Percentiles rank a stretch among this genome's conserved stretches.
Evolutionary conservation across 2,329 filamentous ascomycete genomes (phyloP).

Genomic region (Aspergillus pseudonomiae): DNA sequence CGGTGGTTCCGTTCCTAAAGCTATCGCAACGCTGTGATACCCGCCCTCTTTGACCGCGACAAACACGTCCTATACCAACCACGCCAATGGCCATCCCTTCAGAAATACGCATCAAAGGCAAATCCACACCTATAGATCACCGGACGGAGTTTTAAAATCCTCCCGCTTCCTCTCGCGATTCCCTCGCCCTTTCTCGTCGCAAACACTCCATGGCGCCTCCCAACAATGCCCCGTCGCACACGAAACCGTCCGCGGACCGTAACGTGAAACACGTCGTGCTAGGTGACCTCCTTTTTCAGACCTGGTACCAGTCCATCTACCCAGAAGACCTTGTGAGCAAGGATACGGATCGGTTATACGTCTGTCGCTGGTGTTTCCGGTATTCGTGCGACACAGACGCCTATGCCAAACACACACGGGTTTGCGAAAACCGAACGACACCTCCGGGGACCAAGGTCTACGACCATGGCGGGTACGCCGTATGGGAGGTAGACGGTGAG

Average conservation of each 20-base stretch:
- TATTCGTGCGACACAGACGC: constrained; percentile 63
- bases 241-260: constrained; percentile 56
- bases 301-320: constrained; percentile 94
- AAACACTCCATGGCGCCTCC: constrained; percentile 33
- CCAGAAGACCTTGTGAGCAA: constrained; percentile 64
- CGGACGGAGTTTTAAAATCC: constrained; percentile 3
- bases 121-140: background rate
- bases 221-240: constrained; percentile 26
- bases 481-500: constrained; percentile 93
- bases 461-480: constrained; percentile 75
- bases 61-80: background rate
- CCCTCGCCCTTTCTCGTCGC: background rate
- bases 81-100: constrained; percentile 9
- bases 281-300: constrained; percentile 79
- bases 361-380: constrained; percentile 93
- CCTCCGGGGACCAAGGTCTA: constrained; percentile 77
- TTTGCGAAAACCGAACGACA: constrained; percentile 58
- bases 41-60: constrained; percentile 3
- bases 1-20: background rate
- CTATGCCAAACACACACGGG: constrained; percentile 43
- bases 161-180: background rate
- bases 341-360: constrained; percentile 68
- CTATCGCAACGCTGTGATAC: background rate
- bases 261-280: constrained; percentile 88
- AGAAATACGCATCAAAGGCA: background rate